These are phyloP conservation scores for Aspergillus versicolor DNA, from an alignment of 2,329 filamentous ascomycete species.

Conservation along the genomic window DNA sequence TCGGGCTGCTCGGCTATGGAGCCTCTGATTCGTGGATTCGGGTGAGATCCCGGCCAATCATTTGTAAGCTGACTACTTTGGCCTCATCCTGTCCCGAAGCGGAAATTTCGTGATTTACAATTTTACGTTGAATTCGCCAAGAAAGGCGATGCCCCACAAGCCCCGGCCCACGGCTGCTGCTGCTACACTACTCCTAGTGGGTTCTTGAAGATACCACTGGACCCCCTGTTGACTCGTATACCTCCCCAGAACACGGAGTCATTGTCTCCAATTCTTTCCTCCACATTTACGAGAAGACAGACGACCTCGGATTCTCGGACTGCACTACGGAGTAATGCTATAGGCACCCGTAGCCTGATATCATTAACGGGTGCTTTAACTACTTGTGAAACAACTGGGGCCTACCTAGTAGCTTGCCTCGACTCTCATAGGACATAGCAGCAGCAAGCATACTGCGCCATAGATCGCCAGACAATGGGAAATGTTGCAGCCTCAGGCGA, in stretches of 20 bases:
- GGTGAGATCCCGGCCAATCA: conserved; percentile 27
- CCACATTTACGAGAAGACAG: background rate
- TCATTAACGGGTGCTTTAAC: no score
- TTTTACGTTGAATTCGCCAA: background rate
- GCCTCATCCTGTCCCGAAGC: conserved; percentile 16
- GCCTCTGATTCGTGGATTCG: conserved; percentile 10
- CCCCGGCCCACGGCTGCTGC: background rate
- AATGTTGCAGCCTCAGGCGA: background rate
- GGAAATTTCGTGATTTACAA: conserved; percentile 5
- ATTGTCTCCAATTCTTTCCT: background rate
- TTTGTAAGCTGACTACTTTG: background rate
- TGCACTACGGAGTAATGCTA: background rate
- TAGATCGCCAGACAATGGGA: background rate
- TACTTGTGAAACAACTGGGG: no score
- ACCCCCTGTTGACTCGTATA: background rate
- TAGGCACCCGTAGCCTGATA: background rate
- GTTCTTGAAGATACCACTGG: background rate
- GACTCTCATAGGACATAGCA: background rate
- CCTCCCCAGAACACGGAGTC: no score
- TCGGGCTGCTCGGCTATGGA: background rate
- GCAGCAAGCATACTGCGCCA: background rate
- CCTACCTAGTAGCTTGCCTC: background rate
- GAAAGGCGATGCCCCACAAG: background rate
- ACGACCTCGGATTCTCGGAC: background rate
- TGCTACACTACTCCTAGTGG: background rate